A percentile compares a stretch with the other conserved stretches of the same genome.
These are phyloP conservation scores for Barnettozyma siamensis DNA, from an alignment of 805 yeast species.

Conservation along the genomic window DNA sequence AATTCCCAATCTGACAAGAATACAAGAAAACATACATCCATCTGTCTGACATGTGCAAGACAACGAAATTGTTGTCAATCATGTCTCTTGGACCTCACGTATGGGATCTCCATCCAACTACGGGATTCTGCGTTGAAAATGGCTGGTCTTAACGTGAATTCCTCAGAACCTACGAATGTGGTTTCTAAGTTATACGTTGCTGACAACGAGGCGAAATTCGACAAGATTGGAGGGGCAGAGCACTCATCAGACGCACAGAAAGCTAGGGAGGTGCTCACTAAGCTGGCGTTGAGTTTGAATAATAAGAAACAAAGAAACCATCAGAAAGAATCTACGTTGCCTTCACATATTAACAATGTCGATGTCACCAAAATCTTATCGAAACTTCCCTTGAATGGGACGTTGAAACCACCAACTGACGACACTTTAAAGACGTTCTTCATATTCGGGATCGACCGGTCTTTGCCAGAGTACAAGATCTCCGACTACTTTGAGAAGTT, in stretches of 20 bases:
- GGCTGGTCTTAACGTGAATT: slow-evolving; percentile 44
- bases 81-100: slow-evolving; percentile 77
- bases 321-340: slow-evolving; percentile 9
- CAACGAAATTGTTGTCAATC: slow-evolving; percentile 81
- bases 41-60: slow-evolving; percentile 77
- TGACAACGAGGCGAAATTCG: slow-evolving; percentile 34
- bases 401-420: slow-evolving; percentile 39
- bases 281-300: slow-evolving; percentile 29
- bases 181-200: slow-evolving; percentile 54
- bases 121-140: slow-evolving; percentile 77
- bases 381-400: slow-evolving; percentile 65
- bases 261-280: slow-evolving; percentile 47
- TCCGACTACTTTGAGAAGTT: slow-evolving; percentile 41
- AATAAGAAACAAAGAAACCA: slow-evolving; percentile 6
- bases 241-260: slow-evolving; percentile 28
- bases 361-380: slow-evolving; percentile 50
- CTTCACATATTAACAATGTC: slow-evolving; percentile 21
- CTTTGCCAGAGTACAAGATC: slow-evolving; percentile 58
- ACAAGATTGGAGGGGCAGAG: slow-evolving; percentile 32
- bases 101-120: slow-evolving; percentile 71
- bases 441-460: slow-evolving; percentile 66
- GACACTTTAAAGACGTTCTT: slow-evolving; percentile 52
- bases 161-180: slow-evolving; percentile 42
- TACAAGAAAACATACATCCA: slow-evolving; percentile 50
- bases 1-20: slow-evolving; percentile 39